phyloP scores from a whole-genome alignment of 768 basidiomycete species.

The Paxillus ammoniavirescens region DNA sequence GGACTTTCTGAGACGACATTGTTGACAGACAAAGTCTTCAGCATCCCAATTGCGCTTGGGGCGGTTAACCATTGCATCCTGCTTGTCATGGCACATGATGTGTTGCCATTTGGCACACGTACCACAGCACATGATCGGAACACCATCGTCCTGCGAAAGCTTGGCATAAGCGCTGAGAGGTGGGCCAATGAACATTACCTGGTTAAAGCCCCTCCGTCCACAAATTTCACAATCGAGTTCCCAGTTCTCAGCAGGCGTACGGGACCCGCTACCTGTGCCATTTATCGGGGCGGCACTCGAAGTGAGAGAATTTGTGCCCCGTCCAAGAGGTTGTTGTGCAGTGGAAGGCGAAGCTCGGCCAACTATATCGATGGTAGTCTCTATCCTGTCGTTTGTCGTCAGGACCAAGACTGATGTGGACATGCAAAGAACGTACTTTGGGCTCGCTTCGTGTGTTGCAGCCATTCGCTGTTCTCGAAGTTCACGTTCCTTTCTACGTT shows the following conservation, averaged over 20 bases:
- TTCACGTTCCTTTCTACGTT: constrained; percentile 37
- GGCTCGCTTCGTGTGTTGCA: constrained; percentile 8
- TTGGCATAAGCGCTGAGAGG: constrained; percentile 7
- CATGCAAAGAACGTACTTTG: constrained; percentile 11
- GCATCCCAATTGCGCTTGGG: constrained; percentile 78
- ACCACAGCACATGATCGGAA: constrained; percentile 80
- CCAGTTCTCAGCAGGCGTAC: constrained; percentile 70
- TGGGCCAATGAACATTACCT: constrained; percentile 45
- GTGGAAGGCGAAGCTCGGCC: neutral
- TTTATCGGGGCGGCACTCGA: constrained; percentile 12
- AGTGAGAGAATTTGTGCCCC: constrained; percentile 4
- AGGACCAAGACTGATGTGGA: constrained; percentile 9
- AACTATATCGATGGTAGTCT: constrained; percentile 1
- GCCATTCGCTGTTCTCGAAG: constrained; percentile 21
- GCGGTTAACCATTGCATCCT: constrained; percentile 61
- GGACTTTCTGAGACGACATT: constrained; percentile 40
- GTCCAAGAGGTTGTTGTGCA: neutral
- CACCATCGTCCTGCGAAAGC: constrained; percentile 66
- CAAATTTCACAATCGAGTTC: constrained; percentile 89
- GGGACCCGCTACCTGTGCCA: constrained; percentile 43
- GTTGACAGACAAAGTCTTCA: constrained; percentile 78
- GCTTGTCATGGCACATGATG: constrained; percentile 76
- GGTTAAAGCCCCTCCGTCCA: constrained; percentile 64
- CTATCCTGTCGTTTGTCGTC: constrained; percentile 12
- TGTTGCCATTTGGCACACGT: constrained; percentile 88